Percentiles rank a stretch among this genome's conserved stretches.
Conservation (phyloP, 73 alveolate species). For the Diophrys appendiculata region DNA sequence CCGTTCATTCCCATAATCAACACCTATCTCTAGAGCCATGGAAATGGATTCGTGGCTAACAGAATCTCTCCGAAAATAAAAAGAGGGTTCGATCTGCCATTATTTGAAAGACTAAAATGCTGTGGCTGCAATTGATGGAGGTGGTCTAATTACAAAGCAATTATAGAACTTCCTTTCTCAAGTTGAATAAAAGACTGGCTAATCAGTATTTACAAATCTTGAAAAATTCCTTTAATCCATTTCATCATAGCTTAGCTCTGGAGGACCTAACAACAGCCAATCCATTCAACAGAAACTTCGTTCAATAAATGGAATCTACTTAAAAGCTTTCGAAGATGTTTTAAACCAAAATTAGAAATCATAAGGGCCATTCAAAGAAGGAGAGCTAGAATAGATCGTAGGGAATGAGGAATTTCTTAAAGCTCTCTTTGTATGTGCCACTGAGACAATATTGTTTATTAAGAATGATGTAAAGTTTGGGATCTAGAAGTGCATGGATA, state of each 20-base stretch:
- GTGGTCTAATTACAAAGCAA: too few relatives aligned
- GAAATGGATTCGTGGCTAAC: slow-evolving; percentile 58
- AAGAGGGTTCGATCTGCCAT: background rate
- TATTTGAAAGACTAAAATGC: background rate
- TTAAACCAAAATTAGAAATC: too few relatives aligned
- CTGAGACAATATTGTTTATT: slow-evolving; percentile 18
- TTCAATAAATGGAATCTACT: too few relatives aligned
- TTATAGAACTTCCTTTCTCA: too few relatives aligned
- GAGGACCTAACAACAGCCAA: background rate
- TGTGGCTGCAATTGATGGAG: background rate
- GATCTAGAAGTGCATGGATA: slow-evolving; percentile 4
- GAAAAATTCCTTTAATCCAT: too few relatives aligned
- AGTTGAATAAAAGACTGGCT: too few relatives aligned
- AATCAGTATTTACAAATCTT: too few relatives aligned
- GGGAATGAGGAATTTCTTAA: slow-evolving; percentile 37
- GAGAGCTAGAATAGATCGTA: slow-evolving; percentile 28
- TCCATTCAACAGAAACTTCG: too few relatives aligned
- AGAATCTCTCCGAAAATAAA: slow-evolving; percentile 14
- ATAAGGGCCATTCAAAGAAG: slow-evolving; percentile 38
- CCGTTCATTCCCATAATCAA: slow-evolving; percentile 25
- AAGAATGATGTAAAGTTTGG: slow-evolving; percentile 9
- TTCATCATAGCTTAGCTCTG: background rate
- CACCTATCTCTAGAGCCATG: slow-evolving; percentile 54
- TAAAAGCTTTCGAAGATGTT: too few relatives aligned
- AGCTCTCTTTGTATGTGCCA: slow-evolving; percentile 48